phyloP scores from a whole-genome alignment of 495 filamentous ascomycete species.

The Daldinia grandis region DNA sequence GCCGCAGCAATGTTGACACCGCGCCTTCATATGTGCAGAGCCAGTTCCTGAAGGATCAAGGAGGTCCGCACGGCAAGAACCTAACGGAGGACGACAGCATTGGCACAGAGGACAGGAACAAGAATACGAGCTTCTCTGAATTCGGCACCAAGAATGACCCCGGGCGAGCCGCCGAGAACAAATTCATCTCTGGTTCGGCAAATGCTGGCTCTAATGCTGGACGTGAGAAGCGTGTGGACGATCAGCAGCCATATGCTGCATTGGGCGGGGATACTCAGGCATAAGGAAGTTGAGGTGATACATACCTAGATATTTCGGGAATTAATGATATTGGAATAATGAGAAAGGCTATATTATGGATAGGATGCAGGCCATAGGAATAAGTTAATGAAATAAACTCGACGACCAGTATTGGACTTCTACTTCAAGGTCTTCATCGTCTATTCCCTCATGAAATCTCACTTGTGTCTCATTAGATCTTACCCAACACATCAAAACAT shows the following conservation, averaged over 20 bases:
- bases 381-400: neutral
- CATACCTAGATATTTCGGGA: neutral
- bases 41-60: slow-evolving; percentile 27
- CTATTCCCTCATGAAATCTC: too few relatives aligned
- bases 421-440: neutral
- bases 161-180: slow-evolving; percentile 36
- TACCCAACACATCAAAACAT: too few relatives aligned
- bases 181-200: slow-evolving; percentile 17
- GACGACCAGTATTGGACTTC: neutral
- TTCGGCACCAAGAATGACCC: slow-evolving; percentile 53
- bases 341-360: neutral
- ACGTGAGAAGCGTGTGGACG: slow-evolving; percentile 26
- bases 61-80: slow-evolving; percentile 53
- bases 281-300: slow-evolving; percentile 9
- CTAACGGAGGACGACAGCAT: slow-evolving; percentile 51
- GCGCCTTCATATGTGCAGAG: slow-evolving; percentile 48
- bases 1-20: slow-evolving; percentile 13
- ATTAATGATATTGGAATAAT: neutral
- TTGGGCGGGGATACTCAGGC: slow-evolving; percentile 36
- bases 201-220: slow-evolving; percentile 18
- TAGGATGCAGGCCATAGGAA: neutral
- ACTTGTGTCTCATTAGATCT: too few relatives aligned
- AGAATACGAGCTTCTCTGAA: slow-evolving; percentile 48
- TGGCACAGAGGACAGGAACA: slow-evolving; percentile 36
- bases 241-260: slow-evolving; percentile 36